A percentile compares a stretch with the other conserved stretches of the same genome.
phyloP scores from a whole-genome alignment of 371 early-diverging fungal species.

The Mucor circinelloides region DNA sequence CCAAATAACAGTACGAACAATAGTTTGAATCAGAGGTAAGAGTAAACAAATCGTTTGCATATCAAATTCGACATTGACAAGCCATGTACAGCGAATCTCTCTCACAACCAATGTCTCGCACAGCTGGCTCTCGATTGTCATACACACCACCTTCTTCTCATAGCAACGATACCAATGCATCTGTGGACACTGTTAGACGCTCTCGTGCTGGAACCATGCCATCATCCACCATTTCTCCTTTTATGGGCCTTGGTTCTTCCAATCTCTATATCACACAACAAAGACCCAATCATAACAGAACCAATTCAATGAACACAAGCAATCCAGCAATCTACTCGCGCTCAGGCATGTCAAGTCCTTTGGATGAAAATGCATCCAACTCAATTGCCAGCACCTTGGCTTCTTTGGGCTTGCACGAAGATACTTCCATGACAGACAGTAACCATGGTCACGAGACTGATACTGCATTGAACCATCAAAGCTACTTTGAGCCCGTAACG shows the following conservation, averaged over 20 bases:
- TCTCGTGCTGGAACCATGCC: constrained; percentile 55
- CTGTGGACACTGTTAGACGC: constrained; percentile 14
- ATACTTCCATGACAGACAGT: not conserved
- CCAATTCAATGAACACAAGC: not conserved
- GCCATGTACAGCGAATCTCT: not conserved
- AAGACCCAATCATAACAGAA: constrained; percentile 7
- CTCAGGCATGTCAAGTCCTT: constrained; percentile 18
- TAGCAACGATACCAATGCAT: not conserved
- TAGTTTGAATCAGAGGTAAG: not conserved
- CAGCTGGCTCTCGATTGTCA: constrained; percentile 3
- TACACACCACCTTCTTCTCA: not conserved
- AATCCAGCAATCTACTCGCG: not conserved
- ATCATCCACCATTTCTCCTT: constrained; percentile 7
- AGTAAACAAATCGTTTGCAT: not conserved
- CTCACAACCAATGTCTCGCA: not conserved
- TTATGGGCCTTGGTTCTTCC: not conserved
- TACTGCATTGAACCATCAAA: constrained; percentile 1
- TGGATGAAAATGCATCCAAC: constrained; percentile 28
- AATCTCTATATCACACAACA: constrained; percentile 12
- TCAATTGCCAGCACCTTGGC: constrained; percentile 51
- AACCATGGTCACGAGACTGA: not conserved
- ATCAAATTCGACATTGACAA: not conserved
- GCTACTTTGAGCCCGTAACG: constrained; percentile 13
- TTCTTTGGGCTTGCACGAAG: constrained; percentile 47
- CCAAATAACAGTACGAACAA: not conserved